Evolutionary conservation across 257 asterid species (phyloP), one percentile per base, ranked within the genome.

Genomic region (Leptodermis oblonga): DNA sequence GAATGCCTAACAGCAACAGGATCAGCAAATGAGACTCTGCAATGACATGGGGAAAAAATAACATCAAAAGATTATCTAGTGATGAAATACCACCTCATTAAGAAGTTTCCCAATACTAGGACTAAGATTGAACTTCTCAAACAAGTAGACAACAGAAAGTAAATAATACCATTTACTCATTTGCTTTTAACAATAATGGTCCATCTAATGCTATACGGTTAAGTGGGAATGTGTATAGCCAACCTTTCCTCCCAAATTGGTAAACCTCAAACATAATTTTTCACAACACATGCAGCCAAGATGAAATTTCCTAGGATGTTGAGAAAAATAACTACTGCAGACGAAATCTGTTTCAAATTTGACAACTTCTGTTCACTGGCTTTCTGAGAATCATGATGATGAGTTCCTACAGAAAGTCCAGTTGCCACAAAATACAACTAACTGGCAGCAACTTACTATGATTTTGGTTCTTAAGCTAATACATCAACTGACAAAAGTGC

Each of bases 1-100:
- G 97, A 86, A 86, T 89, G 96, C 74, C 99, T 83, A 73, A 94
- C 96, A 56, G 99, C 97, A 55, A 94, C 95, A 54, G 97, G 97
- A 76, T 94, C 99, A 55, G 97, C 81, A 84, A 94, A 94, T 70
- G 87, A 79, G 80, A 94, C 82, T 74, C 99, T 94, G 96, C 84
- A 85, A 82, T 62, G 62, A 58, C 62, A 74, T 43, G 62, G 34
- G 30, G 34, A 60, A 49, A 67, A 52, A 65, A 70, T 51, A 60
- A n/a, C 31, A 62, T 76, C 43, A 65, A 65, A 67, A 52, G 18
- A 51, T 10, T 23, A 9, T n/a, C 26, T 25, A 23, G 62, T 3
- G 3, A 7, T 46, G 15, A 49, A 31, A 22, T 10, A 43, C 20
- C n/a, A n/a, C 46, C 11, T 33, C 4, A 31, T 33, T 49, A 15